Evolutionary conservation across 148 eudicot genomes (phyloP), one percentile per base, ranked within the genome.

Genomic region (Rhododendron ovatum): DNA sequence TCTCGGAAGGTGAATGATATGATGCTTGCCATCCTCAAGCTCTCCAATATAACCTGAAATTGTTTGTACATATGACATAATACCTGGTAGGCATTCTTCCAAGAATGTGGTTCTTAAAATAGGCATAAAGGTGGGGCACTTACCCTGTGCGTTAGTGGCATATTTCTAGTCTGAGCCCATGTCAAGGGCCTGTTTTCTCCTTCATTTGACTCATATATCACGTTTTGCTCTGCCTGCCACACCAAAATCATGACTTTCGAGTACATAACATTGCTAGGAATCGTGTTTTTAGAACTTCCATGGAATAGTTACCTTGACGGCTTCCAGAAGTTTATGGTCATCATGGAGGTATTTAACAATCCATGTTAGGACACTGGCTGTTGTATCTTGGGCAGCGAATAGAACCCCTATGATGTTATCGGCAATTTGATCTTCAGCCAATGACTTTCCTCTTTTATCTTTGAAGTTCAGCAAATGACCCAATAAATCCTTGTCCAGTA

Each of bases 381-480:
- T 92, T 33, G 99, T 96, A 80, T 96, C 99, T 87, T 95, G 99
- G 67, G 98, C 98, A 28, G 99, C 99, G 61, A 96, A 96, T 7
- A 96, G 86, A 39, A 96, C 95, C 65, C 99, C 99, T 43, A 96
- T 93, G 50, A 96, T 88, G 84, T 95, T 96, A 83, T 96, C 99
- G 0, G 91, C 87, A 28, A 95, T 92, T 86, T 96, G 92, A 75
- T 92, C 92, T 41, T 93, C 94, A 0, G 84, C 90, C 65, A 96
- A 88, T 0, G 88, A 87, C 83, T 88, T 88, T 37, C 93, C 96
- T 48, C 89, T 85, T 83, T 92, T 92, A 53, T 93, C 92, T 85
- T 81, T 94, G 88, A 86, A 95, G 88, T 90, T 94, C 85, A 96
- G 83, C 28, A 96, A 87, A 81, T 89, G 90, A 22, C 93, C 91